Evolutionary conservation across 2,329 filamentous ascomycete species (phyloP).

Genomic region (Ophiocordyceps camponoti-saundersi): DNA sequence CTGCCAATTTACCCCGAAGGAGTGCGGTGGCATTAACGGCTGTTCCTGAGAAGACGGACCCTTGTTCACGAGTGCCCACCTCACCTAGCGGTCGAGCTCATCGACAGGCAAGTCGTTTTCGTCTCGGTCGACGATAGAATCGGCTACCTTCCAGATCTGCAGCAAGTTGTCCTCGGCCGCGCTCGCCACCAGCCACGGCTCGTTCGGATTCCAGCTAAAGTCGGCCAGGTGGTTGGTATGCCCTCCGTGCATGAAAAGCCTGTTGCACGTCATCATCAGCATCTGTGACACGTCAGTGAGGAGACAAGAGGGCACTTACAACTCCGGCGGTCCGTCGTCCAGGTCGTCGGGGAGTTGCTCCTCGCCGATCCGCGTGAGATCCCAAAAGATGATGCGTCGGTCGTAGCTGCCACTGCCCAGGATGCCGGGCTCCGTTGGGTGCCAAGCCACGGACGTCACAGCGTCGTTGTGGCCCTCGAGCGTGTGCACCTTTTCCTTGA

Average conservation of each 20-base stretch:
- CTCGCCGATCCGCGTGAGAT: slow-evolving; percentile 77
- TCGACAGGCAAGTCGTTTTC: slow-evolving; percentile 58
- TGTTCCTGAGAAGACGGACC: slow-evolving; percentile 4
- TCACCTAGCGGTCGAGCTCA: slow-evolving; percentile 49
- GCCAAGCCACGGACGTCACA: slow-evolving; percentile 87
- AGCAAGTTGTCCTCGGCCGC: slow-evolving; percentile 94
- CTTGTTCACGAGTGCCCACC: slow-evolving; percentile 16
- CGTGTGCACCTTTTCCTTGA: slow-evolving; percentile 78
- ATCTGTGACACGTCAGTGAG: neutral
- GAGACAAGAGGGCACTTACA: slow-evolving; percentile 39
- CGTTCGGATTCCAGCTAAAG: slow-evolving; percentile 94
- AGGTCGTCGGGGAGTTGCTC: slow-evolving; percentile 91
- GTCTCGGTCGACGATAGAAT: slow-evolving; percentile 66
- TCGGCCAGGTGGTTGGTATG: slow-evolving; percentile 95
- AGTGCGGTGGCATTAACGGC: neutral
- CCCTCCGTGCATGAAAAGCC: slow-evolving; percentile 94
- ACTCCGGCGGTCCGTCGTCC: slow-evolving; percentile 85
- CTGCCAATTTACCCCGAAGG: too few relatives aligned
- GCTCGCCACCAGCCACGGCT: slow-evolving; percentile 91
- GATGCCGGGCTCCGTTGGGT: slow-evolving; percentile 77
- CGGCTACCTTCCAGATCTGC: slow-evolving; percentile 82
- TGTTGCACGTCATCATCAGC: slow-evolving; percentile 18
- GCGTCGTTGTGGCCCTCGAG: slow-evolving; percentile 77
- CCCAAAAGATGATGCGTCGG: slow-evolving; percentile 90
- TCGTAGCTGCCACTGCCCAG: slow-evolving; percentile 88